Base-by-base conservation (phyloP, 305 asterid species). In the Fraxinus velutina region DNA sequence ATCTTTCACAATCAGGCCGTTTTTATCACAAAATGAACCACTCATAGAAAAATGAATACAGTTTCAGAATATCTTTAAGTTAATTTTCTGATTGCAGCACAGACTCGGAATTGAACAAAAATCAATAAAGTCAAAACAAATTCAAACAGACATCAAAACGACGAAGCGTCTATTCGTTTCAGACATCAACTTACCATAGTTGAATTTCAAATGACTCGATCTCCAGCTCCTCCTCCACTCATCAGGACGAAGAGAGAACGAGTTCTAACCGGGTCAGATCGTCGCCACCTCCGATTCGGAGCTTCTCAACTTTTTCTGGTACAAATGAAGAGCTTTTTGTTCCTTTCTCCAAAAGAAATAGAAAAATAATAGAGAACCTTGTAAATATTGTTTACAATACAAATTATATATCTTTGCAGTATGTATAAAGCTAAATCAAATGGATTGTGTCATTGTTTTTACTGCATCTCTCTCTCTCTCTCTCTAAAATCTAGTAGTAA, bases 151-250 rank as follows among this genome's bases (percentile, higher is more conserved):
- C 83, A 47, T 78, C 78, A 83, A 62, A 83, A 83, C 80, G 5
- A 80, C 89, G 1, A 73, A 73, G 55, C 6, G 29, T 50, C 21
- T n/a, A 77, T 82, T 76, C 89, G 84, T 82, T 83, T 85, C 37
- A 24, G 6, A 79, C 72, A 82, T 44, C 50, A 85, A 85, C 91
- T 55, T 85, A 93, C 98, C 97, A 93, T 94, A 32, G 85, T 39
- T 73, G 88, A 82, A 82, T 72, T 60, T 83, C 83, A 79, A 60
- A 82, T 76, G 84, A 84, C 87, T 87, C 94, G 94, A 94, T 93
- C 94, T 86, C 93, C 88, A 77, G 80, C 87, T 85, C 82, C 80
- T 89, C 93, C 64, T 62, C 72, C 90, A 89, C 88, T 92, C 98
- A 93, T 93, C 91, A 87, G 88, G 81, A 55, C 85, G 52, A 50